Conservation (phyloP, 2,329 filamentous ascomycete species). For the Lachnellula subtilissima region DNA sequence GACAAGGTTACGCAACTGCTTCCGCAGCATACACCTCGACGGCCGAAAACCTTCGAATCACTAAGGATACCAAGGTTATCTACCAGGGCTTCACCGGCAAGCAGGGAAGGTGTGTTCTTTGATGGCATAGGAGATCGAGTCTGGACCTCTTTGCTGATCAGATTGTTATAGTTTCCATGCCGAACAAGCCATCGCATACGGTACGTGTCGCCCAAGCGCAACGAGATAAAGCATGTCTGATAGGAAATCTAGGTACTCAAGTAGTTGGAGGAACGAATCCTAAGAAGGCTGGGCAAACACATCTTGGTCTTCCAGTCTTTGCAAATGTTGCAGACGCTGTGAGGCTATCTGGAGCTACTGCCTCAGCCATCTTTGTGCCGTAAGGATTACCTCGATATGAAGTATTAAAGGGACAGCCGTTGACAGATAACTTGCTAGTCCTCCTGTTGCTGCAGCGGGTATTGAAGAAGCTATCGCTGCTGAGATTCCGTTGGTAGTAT, state of each 20-base stretch:
- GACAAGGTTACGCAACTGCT: conserved; percentile 70
- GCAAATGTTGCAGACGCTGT: conserved; percentile 82
- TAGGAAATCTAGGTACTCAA: conserved; percentile 67
- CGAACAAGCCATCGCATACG: conserved; percentile 96
- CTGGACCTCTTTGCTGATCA: conserved; percentile 29
- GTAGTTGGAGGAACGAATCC: conserved; percentile 98
- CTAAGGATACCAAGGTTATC: conserved; percentile 85
- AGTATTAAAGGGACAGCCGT: conserved; percentile 3
- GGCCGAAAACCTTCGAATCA: conserved; percentile 86
- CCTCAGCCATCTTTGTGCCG: conserved; percentile 95
- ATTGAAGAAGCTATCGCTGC: conserved; percentile 95
- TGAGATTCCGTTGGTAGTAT: conserved; percentile 91
- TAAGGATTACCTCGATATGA: conserved; percentile 37
- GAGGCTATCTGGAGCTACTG: conserved; percentile 83
- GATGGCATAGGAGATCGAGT: neutral
- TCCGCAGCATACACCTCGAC: conserved; percentile 67
- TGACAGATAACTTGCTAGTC: conserved; percentile 48
- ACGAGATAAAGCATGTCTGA: conserved; percentile 26
- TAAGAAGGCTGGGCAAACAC: conserved; percentile 90
- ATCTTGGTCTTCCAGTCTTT: conserved; percentile 91
- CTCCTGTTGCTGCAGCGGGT: conserved; percentile 84
- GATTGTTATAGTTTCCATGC: conserved; percentile 76
- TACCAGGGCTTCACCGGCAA: conserved; percentile 97
- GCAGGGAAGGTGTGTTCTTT: conserved; percentile 78
- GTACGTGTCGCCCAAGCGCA: conserved; percentile 45